Conservation (phyloP, 2,329 filamentous ascomycete species). For the Epichloe glyceriae region DNA sequence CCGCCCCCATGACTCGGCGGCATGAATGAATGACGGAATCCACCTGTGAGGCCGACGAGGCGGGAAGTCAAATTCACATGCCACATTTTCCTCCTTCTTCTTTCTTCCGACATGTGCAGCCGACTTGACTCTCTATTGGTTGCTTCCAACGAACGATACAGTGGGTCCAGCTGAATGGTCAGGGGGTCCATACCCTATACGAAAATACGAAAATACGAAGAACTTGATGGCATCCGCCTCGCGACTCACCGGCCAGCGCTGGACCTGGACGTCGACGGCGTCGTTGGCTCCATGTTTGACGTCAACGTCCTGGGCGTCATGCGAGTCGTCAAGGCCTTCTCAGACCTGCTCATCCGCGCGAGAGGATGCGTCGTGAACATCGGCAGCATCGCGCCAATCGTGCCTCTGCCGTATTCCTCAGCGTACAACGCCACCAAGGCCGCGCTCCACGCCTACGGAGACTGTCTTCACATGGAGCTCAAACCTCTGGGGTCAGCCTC, state of each 20-base stretch:
- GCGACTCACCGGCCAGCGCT: slow-evolving; percentile 15
- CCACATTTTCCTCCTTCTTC: neutral
- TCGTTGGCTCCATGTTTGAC: slow-evolving; percentile 25
- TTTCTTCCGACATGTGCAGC: too few relatives aligned
- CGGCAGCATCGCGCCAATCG: slow-evolving; percentile 12
- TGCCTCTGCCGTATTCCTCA: slow-evolving; percentile 9
- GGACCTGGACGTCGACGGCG: slow-evolving; percentile 15
- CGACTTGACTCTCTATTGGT: too few relatives aligned
- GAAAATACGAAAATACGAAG: too few relatives aligned
- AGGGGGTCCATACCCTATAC: too few relatives aligned
- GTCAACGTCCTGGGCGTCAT: slow-evolving; percentile 28
- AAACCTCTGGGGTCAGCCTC: slow-evolving; percentile 10
- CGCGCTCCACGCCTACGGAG: slow-evolving; percentile 12
- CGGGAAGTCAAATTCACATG: neutral
- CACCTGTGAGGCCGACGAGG: neutral
- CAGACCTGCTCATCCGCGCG: slow-evolving; percentile 10
- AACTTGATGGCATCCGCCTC: neutral
- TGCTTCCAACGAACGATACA: too few relatives aligned
- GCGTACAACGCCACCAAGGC: slow-evolving; percentile 14
- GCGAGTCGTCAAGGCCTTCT: slow-evolving; percentile 12
- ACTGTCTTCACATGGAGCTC: slow-evolving; percentile 12
- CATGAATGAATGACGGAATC: neutral
- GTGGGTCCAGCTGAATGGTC: too few relatives aligned
- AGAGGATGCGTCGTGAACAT: slow-evolving; percentile 15
- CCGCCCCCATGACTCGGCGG: neutral